Evolutionary conservation across 495 filamentous ascomycete genomes (phyloP), one percentile per base, ranked within the genome.

Genomic region (Penicillium steckii): DNA sequence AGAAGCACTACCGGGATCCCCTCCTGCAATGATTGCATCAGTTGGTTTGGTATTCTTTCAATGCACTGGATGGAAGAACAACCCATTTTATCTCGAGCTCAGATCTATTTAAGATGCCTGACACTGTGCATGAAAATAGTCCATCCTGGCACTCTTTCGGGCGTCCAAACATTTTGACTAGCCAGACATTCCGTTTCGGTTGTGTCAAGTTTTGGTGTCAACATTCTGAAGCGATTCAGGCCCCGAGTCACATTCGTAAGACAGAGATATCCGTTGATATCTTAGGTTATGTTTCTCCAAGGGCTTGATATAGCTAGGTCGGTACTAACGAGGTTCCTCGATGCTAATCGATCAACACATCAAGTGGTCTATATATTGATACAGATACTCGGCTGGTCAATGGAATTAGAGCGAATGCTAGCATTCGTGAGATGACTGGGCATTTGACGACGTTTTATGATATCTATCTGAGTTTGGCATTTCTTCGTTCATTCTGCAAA

Each of bases 1-100:
- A 92, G 65, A 90, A 91, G 68, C 88, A 91, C 68, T 92, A 80
- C 79, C 71, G 88, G 58, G 74, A 77, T 58, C 72, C 74, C 19
- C 71, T 77, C 44, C 60, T 77, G 46, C 74, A 77, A 60, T 77
- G 62, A 72, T 70, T 41, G 17, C 21, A 8, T 41, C 38, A 12
- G 2, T 41, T 19, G 1, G 1, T 7, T n/a, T 41, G 17, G 38
- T 41, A 22, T 19, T 41, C 38, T 41, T 17, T n/a, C 38, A 41
- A 23, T 41, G 13, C 18, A 23, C 19, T 8, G 38, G 17, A 23
- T 41, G 6, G 4, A 9, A 4, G 3, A 23, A 41, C 1, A 41
- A 8, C 19, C 38, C 4, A 19, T 21, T 21, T 5, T 17, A 37
- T 41, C 13, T 41, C 12, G 18, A 9, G 5, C 13, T 41, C 12